Percentiles rank a stretch among this genome's conserved stretches.
These are phyloP conservation scores for Phytophthora fragariaefolia DNA, from an alignment of 352 stramenopile genomes.

Conservation along the genomic window DNA sequence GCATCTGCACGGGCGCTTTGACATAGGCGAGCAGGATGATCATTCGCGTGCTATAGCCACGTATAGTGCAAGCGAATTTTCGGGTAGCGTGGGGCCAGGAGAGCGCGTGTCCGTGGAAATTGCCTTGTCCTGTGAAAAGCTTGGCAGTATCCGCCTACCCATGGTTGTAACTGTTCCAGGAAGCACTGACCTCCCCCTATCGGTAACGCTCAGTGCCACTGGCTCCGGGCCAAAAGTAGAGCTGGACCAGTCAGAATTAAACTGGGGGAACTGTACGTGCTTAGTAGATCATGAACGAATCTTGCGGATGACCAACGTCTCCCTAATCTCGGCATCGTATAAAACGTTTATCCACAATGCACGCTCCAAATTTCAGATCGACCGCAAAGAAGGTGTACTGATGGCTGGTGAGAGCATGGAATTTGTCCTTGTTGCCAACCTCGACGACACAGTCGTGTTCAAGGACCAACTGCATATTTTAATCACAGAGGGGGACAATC, in stretches of 20 bases:
- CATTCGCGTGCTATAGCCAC: constrained; percentile 83
- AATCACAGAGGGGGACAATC: constrained; percentile 90
- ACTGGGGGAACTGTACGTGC: constrained; percentile 93
- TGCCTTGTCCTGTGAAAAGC: constrained; percentile 88
- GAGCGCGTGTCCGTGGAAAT: constrained; percentile 77
- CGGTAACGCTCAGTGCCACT: constrained; percentile 84
- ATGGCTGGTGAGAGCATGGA: constrained; percentile 76
- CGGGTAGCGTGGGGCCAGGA: constrained; percentile 69
- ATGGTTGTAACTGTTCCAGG: constrained; percentile 87
- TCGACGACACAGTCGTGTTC: constrained; percentile 94
- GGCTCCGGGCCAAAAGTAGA: constrained; percentile 89
- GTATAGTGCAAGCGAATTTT: constrained; percentile 73
- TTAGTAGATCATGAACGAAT: constrained; percentile 79
- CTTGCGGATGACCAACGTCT: constrained; percentile 90
- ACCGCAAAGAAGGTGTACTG: constrained; percentile 89
- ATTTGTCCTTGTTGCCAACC: constrained; percentile 86
- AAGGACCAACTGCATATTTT: constrained; percentile 95
- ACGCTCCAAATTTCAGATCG: constrained; percentile 92
- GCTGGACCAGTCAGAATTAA: constrained; percentile 79
- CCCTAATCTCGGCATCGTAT: constrained; percentile 90
- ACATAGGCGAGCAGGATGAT: constrained; percentile 92
- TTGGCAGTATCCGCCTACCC: constrained; percentile 92
- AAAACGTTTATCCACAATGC: constrained; percentile 94
- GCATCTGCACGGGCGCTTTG: constrained; percentile 84
- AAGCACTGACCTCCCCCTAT: constrained; percentile 89